Base-by-base conservation (phyloP, 768 basidiomycete genomes). In the Amanita phalloides region DNA sequence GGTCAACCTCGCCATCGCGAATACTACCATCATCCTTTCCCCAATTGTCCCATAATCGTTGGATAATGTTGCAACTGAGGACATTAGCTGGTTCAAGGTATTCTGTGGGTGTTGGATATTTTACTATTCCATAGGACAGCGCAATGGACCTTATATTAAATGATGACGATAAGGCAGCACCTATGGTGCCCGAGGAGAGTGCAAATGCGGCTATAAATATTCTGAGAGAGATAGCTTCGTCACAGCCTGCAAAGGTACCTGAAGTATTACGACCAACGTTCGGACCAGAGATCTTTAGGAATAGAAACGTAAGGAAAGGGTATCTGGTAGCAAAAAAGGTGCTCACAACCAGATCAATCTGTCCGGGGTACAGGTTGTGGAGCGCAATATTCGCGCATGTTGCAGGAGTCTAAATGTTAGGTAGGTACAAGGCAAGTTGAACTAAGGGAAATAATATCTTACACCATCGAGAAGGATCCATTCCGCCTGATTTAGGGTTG, bases 391-490 rank as follows among this genome's bases (percentile, higher is more conserved):
- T 96, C 2, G 89, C 75, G 62, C 94, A 96, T 10, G 94, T 88
- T 3, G 93, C 91, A 3, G 94, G 90, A 8, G 90, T 92, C 87
- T 88, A 52, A 55, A 41, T 52, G 41, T 37, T 42, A 32, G 6
- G 30, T 17, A 39, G 20, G 7, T 11, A 17, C 10, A 43, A 42
- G 13, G 17, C 46, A 48, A 53, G 43, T 3, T 44, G 43, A 28
- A 10, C 14, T 4, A 44, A 28, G 7, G 23, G 45, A 9, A n/a
- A 21, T 23, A 25, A 20, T 17, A 8, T 66, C 76, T 52, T 69
- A 90, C 89, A 13, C 88, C 89, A 54, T 90, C 88, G 5, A 96
- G 69, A 23, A 98, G 75, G 52, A 96, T 81, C 94, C 94, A 98
- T 68, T 96, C 90, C 23, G 79, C 79, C 75, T 74, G 48, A 30